Evolutionary conservation across 1,284 basidiomycete genomes (phyloP).

Genomic region (Vanrija sp.): DNA sequence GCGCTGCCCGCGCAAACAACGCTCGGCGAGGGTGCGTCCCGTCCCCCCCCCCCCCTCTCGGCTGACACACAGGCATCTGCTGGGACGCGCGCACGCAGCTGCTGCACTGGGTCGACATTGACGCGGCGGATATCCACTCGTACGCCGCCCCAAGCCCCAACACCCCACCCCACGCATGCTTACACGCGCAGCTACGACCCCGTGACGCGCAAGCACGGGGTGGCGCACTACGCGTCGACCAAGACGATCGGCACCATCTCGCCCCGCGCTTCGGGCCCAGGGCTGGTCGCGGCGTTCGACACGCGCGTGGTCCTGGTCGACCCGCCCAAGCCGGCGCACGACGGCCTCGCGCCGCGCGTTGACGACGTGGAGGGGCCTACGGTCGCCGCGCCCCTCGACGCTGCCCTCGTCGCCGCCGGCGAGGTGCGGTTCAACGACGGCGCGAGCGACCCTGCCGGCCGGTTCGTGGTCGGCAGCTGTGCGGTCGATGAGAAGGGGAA

Average conservation of each 20-base stretch:
- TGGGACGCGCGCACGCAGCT: conserved; percentile 40
- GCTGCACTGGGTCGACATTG: conserved; percentile 46
- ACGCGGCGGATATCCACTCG: conserved; percentile 37
- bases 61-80: conserved; percentile 32
- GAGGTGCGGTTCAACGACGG: conserved; percentile 47
- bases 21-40: conserved; percentile 39
- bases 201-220: conserved; percentile 22
- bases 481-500: neutral
- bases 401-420: conserved; percentile 15
- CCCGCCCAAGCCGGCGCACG: conserved; percentile 4
- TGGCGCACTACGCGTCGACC: conserved; percentile 37
- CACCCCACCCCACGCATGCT: no score
- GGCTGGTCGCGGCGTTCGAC: conserved; percentile 15
- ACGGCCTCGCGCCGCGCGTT: neutral
- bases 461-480: conserved; percentile 34
- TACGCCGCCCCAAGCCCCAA: no score
- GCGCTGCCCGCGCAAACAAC: conserved; percentile 30
- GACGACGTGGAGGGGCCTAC: neutral
- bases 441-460: conserved; percentile 38
- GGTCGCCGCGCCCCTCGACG: conserved; percentile 21
- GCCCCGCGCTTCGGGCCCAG: conserved; percentile 25
- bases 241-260: conserved; percentile 30
- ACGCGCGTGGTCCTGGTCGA: conserved; percentile 14
- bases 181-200: conserved; percentile 28
- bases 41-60: neutral